Evolutionary conservation across 2,329 filamentous ascomycete species (phyloP), one percentile per base, ranked within the genome.

Genomic region (Monilinia fructicola): DNA sequence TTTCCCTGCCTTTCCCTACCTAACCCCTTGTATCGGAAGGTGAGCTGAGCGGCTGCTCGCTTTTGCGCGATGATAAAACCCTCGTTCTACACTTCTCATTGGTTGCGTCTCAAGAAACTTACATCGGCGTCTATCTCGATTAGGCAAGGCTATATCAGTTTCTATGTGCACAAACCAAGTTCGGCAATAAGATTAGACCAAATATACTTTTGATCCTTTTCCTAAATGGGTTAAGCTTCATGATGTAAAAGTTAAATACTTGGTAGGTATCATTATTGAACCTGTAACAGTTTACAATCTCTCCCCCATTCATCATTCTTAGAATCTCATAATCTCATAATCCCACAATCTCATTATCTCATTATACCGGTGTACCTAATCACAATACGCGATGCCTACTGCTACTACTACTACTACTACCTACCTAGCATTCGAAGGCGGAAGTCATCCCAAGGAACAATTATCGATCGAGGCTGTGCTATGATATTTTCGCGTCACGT

Each of bases 51-150:
- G 72, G 68, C 69, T 70, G 67, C 68, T 71, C 70, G 67, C 71
- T 69, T 72, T 59, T 56, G 66, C 72, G 72, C 69, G 70, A 65
- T 48, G 58, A 38, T 35, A 42, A 21, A 18, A 71, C 68, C 74
- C 74, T 69, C 73, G 74, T 65, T 67, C 54, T 67, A 64, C 18
- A 12, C 60, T 42, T 67, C 56, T 69, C 54, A 75, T 74, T 75
- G 72, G 73, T 54, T 64, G 69, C 69, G 69, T 55, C 70, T 68
- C 65, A 55, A 64, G 70, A 67, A 63, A 66, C 69, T 68, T 70
- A 61, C 68, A 38, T 74, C 74, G 74, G 73, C 73, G 73, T 71
- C 71, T 73, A 75, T 73, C 74, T 75, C 68, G 71, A 75, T 75
- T 72, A 69, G 73, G 74, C 64, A 74, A 72, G 70, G 72, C 70